Evolutionary conservation across 805 yeast genomes (phyloP).

Genomic region (Saturnispora halmiae): DNA sequence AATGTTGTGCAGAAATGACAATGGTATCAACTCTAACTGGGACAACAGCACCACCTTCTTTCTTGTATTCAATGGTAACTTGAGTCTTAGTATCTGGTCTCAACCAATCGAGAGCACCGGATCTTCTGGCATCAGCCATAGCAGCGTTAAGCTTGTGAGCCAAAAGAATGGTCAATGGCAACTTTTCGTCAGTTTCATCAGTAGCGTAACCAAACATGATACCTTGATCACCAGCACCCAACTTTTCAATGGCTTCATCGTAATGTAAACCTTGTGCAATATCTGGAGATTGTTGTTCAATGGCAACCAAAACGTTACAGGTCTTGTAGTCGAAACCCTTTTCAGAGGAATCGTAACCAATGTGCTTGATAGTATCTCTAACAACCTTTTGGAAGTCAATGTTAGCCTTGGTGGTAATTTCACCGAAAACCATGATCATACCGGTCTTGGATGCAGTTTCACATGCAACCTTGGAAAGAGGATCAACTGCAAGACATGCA

Average conservation of each 20-base stretch:
- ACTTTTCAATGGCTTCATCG: slow-evolving; percentile 89
- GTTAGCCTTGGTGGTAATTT: slow-evolving; percentile 93
- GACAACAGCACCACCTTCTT: slow-evolving; percentile 90
- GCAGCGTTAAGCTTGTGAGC: slow-evolving; percentile 96
- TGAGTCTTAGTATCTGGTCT: slow-evolving; percentile 99
- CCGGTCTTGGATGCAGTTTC: slow-evolving; percentile 99
- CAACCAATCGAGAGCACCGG: slow-evolving; percentile 89
- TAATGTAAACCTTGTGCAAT: slow-evolving; percentile 99
- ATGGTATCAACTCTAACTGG: slow-evolving; percentile 97
- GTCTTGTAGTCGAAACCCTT: slow-evolving; percentile 99
- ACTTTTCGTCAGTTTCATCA: slow-evolving; percentile 95
- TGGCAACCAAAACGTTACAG: slow-evolving; percentile 97
- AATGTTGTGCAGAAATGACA: slow-evolving; percentile 96
- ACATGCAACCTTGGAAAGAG: slow-evolving; percentile 97
- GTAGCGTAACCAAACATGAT: slow-evolving; percentile 99
- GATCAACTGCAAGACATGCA: slow-evolving; percentile 93
- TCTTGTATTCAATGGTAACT: slow-evolving; percentile 93
- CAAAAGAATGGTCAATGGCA: slow-evolving; percentile 89
- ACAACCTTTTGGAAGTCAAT: slow-evolving; percentile 95
- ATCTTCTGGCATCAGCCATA: slow-evolving; percentile 94
- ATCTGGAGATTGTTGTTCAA: slow-evolving; percentile 98
- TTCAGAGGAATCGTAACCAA: slow-evolving; percentile 92
- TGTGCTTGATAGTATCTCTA: slow-evolving; percentile 97
- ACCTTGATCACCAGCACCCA: slow-evolving; percentile 99
- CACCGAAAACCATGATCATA: slow-evolving; percentile 99